Conservation (phyloP, 75 land plant genomes). For the Ceratopteris richardii region DNA sequence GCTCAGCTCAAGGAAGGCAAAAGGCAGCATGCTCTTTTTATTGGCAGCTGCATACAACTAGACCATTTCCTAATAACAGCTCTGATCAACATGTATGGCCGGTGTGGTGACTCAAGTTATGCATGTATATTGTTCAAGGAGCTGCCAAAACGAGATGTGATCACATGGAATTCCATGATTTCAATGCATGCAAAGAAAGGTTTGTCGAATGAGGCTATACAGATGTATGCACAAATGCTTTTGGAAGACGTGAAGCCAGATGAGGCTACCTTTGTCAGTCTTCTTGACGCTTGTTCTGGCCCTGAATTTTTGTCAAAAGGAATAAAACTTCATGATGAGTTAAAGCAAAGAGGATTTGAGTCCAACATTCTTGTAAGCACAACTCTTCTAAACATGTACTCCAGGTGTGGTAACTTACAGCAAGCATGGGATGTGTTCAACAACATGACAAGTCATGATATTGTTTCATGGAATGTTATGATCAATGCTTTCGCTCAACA, state of each 20-base stretch:
- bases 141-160: neutral
- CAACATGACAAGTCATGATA: constrained; percentile 12
- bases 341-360: neutral
- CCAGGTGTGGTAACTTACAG: constrained; percentile 9
- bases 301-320: neutral
- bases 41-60: neutral
- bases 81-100: constrained; percentile 19
- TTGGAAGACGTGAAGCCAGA: neutral
- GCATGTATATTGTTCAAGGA: constrained; percentile 11
- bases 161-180: constrained; percentile 1
- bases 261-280: neutral
- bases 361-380: constrained; percentile 1
- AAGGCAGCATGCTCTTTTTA: constrained; percentile 2
- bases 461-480: constrained; percentile 24
- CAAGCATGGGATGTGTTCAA: constrained; percentile 21
- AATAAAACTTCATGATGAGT: neutral
- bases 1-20: constrained; percentile 12
- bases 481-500: constrained; percentile 7
- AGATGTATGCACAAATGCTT: neutral
- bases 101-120: neutral
- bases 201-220: constrained; percentile 6
- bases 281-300: constrained; percentile 2
- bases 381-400: constrained; percentile 25
- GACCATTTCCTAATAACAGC: constrained; percentile 9
- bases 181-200: constrained; percentile 12